phyloP scores from a whole-genome alignment of 768 basidiomycete species.

The Tricholoma sp. region DNA sequence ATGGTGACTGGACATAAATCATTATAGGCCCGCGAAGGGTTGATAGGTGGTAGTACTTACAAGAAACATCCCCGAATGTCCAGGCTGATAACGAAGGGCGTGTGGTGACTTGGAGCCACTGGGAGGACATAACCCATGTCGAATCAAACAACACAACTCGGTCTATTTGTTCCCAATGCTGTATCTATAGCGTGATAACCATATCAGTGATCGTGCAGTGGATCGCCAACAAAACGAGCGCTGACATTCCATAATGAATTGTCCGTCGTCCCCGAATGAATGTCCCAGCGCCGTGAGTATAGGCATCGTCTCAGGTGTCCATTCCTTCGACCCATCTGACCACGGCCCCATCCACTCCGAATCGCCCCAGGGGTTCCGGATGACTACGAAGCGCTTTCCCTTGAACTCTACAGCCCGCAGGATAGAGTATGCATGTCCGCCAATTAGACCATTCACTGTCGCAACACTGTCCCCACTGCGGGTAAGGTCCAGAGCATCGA shows the following conservation, averaged over 20 bases:
- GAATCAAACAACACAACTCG: conserved; percentile 35
- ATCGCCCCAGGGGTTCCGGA: too few species aligned
- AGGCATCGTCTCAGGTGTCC: conserved; percentile 45
- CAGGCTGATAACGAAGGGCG: conserved; percentile 27
- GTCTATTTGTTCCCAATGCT: conserved; percentile 35
- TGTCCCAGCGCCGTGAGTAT: conserved; percentile 37
- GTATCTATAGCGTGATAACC: too few species aligned
- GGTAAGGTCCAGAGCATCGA: conserved; percentile 26
- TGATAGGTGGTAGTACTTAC: conserved; percentile 16
- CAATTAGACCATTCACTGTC: conserved; percentile 32
- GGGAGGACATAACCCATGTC: too few species aligned
- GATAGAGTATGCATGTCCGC: conserved; percentile 43
- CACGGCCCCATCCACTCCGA: conserved; percentile 46
- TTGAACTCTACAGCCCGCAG: conserved; percentile 39
- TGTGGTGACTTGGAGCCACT: conserved; percentile 33
- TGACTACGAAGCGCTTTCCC: conserved; percentile 43
- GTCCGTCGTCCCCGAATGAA: conserved; percentile 44
- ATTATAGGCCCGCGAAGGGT: background rate
- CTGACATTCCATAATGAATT: conserved; percentile 51
- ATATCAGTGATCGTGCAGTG: too few species aligned
- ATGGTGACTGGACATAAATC: conserved; percentile 26
- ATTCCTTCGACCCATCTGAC: conserved; percentile 52
- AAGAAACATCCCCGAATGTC: conserved; percentile 39
- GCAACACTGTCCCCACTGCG: conserved; percentile 24
- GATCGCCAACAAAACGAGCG: conserved; percentile 25